Base-by-base conservation (phyloP, 257 asterid genomes). In the Leptodermis oblonga region DNA sequence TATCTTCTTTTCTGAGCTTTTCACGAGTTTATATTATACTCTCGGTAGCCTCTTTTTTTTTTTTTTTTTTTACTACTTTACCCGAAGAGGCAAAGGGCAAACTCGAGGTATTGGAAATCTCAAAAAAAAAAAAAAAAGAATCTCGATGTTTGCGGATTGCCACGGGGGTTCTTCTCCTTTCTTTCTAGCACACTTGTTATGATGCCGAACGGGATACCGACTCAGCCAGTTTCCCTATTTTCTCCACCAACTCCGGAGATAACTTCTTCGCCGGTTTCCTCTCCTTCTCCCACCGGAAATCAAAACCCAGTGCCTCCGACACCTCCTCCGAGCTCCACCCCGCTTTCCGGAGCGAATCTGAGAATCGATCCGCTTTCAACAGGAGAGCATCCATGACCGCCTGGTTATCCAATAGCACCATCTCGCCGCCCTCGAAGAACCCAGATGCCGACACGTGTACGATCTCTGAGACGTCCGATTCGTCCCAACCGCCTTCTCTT, bases 241-340 rank as follows among this genome's bases (percentile, higher is more conserved):
- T 86, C 73, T 84, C 86, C 0, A 84, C 90, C 61, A 87, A 31
- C 88, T 87, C 89, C 4, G 98, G 97, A 28, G 98, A 78, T 67
- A 94, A 49, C 69, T 89, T 86, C 59, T 79, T 83, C 0, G 63
- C 82, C 84, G 92, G 95, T 76, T 85, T 91, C 82, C 73, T 87
- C 42, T 74, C 90, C 79, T 84, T 89, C 74, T 80, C 95, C 78
- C 72, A 79, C 45, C 93, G 84, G 65, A 89, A 91, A 83, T 91
- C 97, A 23, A 91, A 94, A 22, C 95, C 96, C 33, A 94, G 26
- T 0, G 93, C 96, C 37, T 94, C 94, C 39, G 96, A 91, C 0
- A 94, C 96, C 78, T 94, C 99, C 33, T 89, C 97, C 74, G 95
- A 81, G 93, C 97, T 91, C 99, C 98, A 94, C 72, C 99, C 99